These are phyloP conservation scores for Fraxinus nigra DNA, from an alignment of 305 asterid species.

Conservation along the genomic window DNA sequence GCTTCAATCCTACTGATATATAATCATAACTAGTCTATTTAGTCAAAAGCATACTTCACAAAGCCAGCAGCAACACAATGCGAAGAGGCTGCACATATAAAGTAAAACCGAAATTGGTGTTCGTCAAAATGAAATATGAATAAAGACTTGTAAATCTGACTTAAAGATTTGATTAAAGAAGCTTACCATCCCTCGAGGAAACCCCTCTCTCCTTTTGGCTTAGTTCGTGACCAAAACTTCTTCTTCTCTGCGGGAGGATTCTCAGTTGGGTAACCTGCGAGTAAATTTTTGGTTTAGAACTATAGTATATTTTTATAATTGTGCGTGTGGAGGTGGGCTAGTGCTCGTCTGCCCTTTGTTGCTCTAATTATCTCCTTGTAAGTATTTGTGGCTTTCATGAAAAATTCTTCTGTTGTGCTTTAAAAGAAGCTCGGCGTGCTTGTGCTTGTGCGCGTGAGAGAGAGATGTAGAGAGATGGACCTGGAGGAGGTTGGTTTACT, in stretches of 20 bases:
- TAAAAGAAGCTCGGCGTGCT: background rate
- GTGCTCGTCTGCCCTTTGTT: background rate
- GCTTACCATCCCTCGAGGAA: conserved; percentile 50
- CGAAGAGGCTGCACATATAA: conserved; percentile 37
- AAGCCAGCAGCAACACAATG: conserved; percentile 29
- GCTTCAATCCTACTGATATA: background rate
- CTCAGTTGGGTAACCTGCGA: conserved; percentile 41
- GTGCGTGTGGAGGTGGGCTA: background rate
- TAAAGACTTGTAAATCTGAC: background rate
- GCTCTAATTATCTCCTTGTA: background rate
- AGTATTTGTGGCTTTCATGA: background rate
- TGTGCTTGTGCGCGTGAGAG: background rate
- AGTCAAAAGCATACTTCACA: conserved; percentile 24
- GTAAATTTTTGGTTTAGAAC: background rate
- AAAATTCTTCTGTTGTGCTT: background rate
- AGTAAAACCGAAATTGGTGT: background rate
- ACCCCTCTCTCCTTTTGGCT: conserved; percentile 44
- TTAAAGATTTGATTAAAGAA: background rate
- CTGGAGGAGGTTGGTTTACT: conserved; percentile 41
- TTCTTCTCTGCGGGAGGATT: conserved; percentile 25
- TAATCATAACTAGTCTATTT: background rate
- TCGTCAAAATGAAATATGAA: background rate
- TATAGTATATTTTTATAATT: background rate
- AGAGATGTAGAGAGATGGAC: conserved; percentile 20
- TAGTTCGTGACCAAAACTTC: conserved; percentile 28